Base-by-base conservation (phyloP, 495 filamentous ascomycete genomes). In the Penicillium chermesinum region DNA sequence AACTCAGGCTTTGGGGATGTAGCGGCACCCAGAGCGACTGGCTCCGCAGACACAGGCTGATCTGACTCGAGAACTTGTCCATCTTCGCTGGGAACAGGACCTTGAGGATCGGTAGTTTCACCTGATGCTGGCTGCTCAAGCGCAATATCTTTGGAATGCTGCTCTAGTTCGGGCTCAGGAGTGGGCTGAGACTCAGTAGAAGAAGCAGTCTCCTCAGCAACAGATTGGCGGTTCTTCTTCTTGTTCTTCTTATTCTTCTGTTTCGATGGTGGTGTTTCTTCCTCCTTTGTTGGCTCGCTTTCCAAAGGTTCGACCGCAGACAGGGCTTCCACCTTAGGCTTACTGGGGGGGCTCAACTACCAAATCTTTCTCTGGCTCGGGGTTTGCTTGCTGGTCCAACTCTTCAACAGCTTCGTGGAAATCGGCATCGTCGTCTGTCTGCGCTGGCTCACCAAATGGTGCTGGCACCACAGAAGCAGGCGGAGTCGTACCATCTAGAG, bases 141-240 rank as follows among this genome's bases (percentile, higher is more conserved):
- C 36, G 50, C 42, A 17, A 37, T 37, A 7, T 53, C 48, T 44
- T 49, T 36, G 34, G 40, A 20, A 16, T 22, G 1, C 33, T 45
- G 38, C n/a, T 48, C 38, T 21, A 46, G 18, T 39, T 58, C 48
- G 21, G 49, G 30, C 25, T 60, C 58, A 47, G 52, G 41, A 41
- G 38, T 42, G 22, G 49, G 35, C n/a, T 37, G 44, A 3, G 41
- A 9, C 18, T 53, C 52, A 21, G 48, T 40, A 3, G 53, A 18
- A 46, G 41, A 14, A 37, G 57, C 47, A n/a, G 33, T n/a, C 12
- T 61, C 64, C 9, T 63, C 58, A n/a, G 41, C 22, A 41, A 47
- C 34, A 32, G 61, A 68, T 22, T 67, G 61, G 44, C 59, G 57
- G 30, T 67, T 67, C 39, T 67, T 67, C 55, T 67, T 67, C 44